Evolutionary conservation across 257 asterid genomes (phyloP).

Genomic region (Orobanche coerulescens): DNA sequence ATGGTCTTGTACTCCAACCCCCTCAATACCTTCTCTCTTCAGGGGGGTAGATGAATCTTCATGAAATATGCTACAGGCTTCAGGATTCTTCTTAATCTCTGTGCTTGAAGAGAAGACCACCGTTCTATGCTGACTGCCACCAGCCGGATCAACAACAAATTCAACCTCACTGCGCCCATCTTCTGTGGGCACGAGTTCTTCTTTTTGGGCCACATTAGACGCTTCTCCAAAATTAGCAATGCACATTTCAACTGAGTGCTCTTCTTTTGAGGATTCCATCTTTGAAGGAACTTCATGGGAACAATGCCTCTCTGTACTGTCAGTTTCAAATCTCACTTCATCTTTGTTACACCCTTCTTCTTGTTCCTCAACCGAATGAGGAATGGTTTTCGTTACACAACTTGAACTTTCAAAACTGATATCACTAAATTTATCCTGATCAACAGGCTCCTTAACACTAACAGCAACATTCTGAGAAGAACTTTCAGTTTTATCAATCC

Average conservation of each 20-base stretch:
- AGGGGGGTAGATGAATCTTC: constrained; percentile 26
- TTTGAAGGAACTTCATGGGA: constrained; percentile 28
- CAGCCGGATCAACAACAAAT: constrained; percentile 30
- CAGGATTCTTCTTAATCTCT: constrained; percentile 29
- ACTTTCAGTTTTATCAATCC: constrained; percentile 26
- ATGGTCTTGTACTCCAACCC: constrained; percentile 16
- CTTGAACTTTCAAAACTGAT: constrained; percentile 26
- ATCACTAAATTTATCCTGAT: constrained; percentile 30
- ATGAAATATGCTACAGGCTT: constrained; percentile 22
- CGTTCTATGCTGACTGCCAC: constrained; percentile 20
- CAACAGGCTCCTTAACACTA: constrained; percentile 27
- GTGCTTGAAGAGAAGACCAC: constrained; percentile 23
- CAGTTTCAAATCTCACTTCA: constrained; percentile 29
- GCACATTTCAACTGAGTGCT: constrained; percentile 34
- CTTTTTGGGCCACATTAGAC: constrained; percentile 19
- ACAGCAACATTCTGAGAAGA: constrained; percentile 27
- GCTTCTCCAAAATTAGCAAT: constrained; percentile 20
- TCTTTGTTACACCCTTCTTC: constrained; percentile 23
- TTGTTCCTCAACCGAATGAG: constrained; percentile 25
- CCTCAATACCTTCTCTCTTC: constrained; percentile 29
- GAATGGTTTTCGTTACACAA: constrained; percentile 19
- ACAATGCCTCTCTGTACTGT: constrained; percentile 24
- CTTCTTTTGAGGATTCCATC: constrained; percentile 31
- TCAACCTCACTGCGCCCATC: constrained; percentile 28
- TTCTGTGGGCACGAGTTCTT: constrained; percentile 26